A percentile compares a stretch with the other conserved stretches of the same genome.
phyloP scores from a whole-genome alignment of 1,139 yeast genomes.

The Eremothecium gossypii region DNA sequence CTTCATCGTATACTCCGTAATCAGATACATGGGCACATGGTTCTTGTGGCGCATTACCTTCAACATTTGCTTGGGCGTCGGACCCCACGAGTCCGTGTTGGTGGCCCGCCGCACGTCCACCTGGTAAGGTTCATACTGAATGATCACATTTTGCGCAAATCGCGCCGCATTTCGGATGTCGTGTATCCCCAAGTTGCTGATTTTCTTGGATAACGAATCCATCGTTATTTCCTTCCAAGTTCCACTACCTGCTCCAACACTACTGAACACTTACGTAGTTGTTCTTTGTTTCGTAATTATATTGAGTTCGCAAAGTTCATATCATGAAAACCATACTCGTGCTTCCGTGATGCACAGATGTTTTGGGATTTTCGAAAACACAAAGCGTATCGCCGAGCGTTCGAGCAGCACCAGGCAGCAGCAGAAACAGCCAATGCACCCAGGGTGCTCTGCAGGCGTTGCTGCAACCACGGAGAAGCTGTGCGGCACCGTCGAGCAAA shows the following conservation, averaged over 20 bases:
- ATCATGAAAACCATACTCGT: too few relatives aligned
- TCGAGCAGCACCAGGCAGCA: too few relatives aligned
- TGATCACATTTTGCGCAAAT: constrained; percentile 31
- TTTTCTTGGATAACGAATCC: constrained; percentile 29
- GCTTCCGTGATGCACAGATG: too few relatives aligned
- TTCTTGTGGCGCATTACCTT: constrained; percentile 29
- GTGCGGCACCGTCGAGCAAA: too few relatives aligned
- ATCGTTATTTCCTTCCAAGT: constrained; percentile 10
- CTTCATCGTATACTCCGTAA: constrained; percentile 28
- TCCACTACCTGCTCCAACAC: not conserved
- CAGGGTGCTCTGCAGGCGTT: too few relatives aligned
- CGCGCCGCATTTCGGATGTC: constrained; percentile 33
- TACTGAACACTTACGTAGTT: too few relatives aligned
- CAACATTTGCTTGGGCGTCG: constrained; percentile 34
- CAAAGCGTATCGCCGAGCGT: too few relatives aligned
- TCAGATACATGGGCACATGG: constrained; percentile 28
- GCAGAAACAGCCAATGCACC: too few relatives aligned
- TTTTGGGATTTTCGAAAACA: too few relatives aligned
- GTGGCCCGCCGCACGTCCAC: constrained; percentile 36
- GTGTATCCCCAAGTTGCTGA: constrained; percentile 31
- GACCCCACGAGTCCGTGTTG: constrained; percentile 42
- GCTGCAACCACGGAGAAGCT: too few relatives aligned
- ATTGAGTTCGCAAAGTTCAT: too few relatives aligned
- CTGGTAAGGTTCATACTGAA: constrained; percentile 32
- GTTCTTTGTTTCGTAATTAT: too few relatives aligned